Evolutionary conservation across 768 basidiomycete species (phyloP), one percentile per base, ranked within the genome.

Genomic region (Boletellus sp.): DNA sequence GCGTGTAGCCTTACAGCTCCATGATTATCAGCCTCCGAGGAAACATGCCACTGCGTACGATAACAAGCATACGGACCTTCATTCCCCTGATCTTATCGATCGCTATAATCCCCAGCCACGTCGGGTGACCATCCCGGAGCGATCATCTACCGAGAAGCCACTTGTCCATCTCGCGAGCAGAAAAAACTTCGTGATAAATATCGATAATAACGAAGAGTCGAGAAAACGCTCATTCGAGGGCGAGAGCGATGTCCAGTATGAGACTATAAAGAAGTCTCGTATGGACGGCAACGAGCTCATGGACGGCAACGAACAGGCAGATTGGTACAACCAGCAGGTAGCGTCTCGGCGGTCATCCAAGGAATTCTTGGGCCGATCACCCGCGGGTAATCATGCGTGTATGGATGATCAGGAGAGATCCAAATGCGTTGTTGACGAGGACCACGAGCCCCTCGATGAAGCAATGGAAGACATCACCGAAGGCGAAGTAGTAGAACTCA

Each of bases 261-360:
- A 73, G 52, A 69, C 69, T 53, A 56, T 70, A 17, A 84, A 83
- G 69, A 80, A 79, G 64, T 72, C 74, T 48, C 76, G 78, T 49
- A 67, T 78, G n/a, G 78, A 78, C 41, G 73, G 67, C 33, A 74
- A 77, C 39, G 75, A 76, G 19, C 62, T 72, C 45, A 72, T 73
- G 49, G 75, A 78, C 55, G 76, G 71, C 12, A 76, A 77, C 38
- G 78, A 78, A 57, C 76, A 77, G 52, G 68, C 71, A 22, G 77
- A 62, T 17, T 65, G 67, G 68, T 73, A 63, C 66, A 72, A 72
- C 45, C 68, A 59, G 42, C 56, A 57, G 16, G 50, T 11, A 11
- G 45, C 42, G 1, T 49, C 52, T 19, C 71, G 66, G 50, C 77
- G 80, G 48, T 77, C 75, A 10, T 72, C 75, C 38, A 83, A 81